Evolutionary conservation across 2,329 filamentous ascomycete species (phyloP).

Genomic region (Fusarium kyushuense): DNA sequence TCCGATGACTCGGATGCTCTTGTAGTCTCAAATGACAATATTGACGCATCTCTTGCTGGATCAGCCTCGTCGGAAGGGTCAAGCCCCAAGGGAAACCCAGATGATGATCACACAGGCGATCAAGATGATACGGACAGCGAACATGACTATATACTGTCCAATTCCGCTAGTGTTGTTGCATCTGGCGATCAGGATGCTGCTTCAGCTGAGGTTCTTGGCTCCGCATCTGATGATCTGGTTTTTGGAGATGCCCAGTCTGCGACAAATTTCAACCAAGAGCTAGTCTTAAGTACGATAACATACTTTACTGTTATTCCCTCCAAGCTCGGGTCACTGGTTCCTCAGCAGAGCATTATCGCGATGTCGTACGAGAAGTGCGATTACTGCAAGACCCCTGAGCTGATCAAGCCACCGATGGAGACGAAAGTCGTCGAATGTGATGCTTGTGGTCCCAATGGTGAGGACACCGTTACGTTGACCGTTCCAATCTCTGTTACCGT

Average conservation of each 20-base stretch:
- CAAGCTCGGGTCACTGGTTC: constrained; percentile 50
- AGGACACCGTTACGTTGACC: constrained; percentile 43
- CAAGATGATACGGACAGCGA: background rate
- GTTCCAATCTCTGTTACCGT: constrained; percentile 34
- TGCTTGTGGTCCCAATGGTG: constrained; percentile 41
- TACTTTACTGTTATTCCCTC: constrained; percentile 49
- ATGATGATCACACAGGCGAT: background rate
- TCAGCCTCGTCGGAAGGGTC: background rate
- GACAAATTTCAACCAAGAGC: background rate
- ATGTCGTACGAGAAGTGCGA: constrained; percentile 43
- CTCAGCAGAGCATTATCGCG: constrained; percentile 51
- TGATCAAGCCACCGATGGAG: constrained; percentile 38
- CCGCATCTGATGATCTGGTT: background rate
- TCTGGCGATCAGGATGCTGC: background rate
- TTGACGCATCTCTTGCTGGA: background rate
- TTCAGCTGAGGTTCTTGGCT: background rate
- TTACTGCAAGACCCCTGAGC: constrained; percentile 36
- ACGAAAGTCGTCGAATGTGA: constrained; percentile 42
- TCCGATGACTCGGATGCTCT: background rate
- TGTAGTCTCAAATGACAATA: background rate
- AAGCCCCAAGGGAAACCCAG: background rate
- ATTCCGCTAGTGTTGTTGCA: background rate
- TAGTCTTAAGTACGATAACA: constrained; percentile 40
- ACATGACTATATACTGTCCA: background rate
- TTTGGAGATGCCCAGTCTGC: constrained; percentile 2